Evolutionary conservation across 192 early-diverging fungal genomes (phyloP).

Genomic region (Backusella tarrabulga): DNA sequence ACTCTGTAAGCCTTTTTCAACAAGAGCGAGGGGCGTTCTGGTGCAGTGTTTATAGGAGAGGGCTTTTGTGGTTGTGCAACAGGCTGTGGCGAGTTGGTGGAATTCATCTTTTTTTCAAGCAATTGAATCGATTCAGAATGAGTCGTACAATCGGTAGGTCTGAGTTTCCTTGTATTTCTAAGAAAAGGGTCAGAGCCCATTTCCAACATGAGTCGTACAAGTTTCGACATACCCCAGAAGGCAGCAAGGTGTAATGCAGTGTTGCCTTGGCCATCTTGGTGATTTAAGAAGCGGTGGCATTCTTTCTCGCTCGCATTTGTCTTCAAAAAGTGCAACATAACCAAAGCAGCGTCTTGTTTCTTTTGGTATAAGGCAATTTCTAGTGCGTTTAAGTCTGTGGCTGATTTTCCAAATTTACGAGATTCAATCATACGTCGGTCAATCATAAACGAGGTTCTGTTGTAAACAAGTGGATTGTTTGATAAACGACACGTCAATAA

Average conservation of each 20-base stretch:
- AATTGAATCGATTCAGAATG: constrained; percentile 5
- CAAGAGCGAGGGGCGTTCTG: neutral
- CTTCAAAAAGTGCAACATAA: neutral
- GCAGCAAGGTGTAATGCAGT: constrained; percentile 13
- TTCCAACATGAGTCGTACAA: constrained; percentile 55
- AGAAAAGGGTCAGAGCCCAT: constrained; percentile 58
- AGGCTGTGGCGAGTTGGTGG: neutral
- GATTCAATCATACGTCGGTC: neutral
- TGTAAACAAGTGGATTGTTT: constrained; percentile 21
- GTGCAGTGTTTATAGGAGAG: neutral
- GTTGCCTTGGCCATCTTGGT: constrained; percentile 9
- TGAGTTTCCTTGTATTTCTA: constrained; percentile 42
- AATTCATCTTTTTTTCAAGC: neutral
- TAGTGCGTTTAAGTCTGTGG: constrained; percentile 22
- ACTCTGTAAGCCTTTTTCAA: constrained; percentile 4
- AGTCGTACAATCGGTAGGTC: constrained; percentile 17
- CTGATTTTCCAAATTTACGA: constrained; percentile 13
- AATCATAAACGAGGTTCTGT: neutral
- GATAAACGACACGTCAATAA: constrained; percentile 14
- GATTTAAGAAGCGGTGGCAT: neutral
- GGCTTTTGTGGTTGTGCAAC: neutral
- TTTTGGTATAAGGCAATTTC: constrained; percentile 19
- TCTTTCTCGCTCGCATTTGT: constrained; percentile 6
- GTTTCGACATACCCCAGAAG: constrained; percentile 13
- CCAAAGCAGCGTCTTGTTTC: constrained; percentile 1